A percentile compares a stretch with the other conserved stretches of the same genome.
These are phyloP conservation scores for Daedalea quercina DNA, from an alignment of 768 basidiomycete species.

Conservation along the genomic window DNA sequence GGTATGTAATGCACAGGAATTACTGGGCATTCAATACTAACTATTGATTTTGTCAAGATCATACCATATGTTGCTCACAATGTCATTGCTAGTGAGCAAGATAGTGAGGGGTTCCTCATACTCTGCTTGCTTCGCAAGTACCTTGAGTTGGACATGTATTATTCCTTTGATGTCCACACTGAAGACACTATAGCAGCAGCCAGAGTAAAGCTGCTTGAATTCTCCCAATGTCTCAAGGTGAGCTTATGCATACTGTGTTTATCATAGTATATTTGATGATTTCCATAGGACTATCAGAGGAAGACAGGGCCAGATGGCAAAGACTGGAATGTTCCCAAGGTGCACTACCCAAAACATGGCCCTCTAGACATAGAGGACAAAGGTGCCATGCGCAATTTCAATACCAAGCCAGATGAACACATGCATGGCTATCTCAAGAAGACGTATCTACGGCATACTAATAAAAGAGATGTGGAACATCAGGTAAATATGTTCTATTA, in stretches of 20 bases:
- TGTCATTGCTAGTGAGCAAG: not conserved
- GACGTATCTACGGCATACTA: not conserved
- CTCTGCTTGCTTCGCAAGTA: not conserved
- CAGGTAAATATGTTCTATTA: not conserved
- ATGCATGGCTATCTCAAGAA: slow-evolving; percentile 6
- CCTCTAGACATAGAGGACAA: slow-evolving; percentile 9
- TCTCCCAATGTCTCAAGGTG: not conserved
- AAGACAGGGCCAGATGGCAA: not conserved
- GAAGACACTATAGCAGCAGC: not conserved
- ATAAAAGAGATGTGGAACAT: not conserved
- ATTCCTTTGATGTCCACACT: not conserved
- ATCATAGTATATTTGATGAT: not conserved
- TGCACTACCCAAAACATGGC: slow-evolving; percentile 1
- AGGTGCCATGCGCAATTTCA: slow-evolving; percentile 5
- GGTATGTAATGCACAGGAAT: not conserved
- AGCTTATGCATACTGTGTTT: not conserved
- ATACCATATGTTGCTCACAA: slow-evolving; percentile 1
- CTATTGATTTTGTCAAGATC: not conserved
- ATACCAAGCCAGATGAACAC: slow-evolving; percentile 12
- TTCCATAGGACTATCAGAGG: not conserved
- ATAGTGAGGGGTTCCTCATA: not conserved
- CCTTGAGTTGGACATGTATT: not conserved
- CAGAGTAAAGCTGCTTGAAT: not conserved
- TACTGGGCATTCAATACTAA: not conserved
- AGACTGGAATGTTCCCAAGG: slow-evolving; percentile 13